These are phyloP conservation scores for Clarireedia homoeocarpa DNA, from an alignment of 2,329 filamentous ascomycete species.

Conservation along the genomic window DNA sequence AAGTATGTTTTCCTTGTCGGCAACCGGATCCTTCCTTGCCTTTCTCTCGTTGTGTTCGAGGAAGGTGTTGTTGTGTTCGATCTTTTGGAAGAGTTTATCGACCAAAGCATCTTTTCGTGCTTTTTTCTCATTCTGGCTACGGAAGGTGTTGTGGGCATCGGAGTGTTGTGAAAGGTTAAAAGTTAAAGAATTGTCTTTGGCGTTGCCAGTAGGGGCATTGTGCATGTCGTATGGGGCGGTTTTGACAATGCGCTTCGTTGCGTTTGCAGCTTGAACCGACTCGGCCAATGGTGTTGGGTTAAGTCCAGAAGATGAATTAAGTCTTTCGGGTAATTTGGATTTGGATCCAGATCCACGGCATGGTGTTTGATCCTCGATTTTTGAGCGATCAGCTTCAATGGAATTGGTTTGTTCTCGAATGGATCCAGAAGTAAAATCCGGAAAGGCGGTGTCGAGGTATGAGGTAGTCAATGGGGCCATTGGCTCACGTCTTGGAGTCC, in stretches of 20 bases:
- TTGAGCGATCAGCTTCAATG: conserved; percentile 49
- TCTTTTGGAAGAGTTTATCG: background rate
- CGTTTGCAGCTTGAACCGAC: conserved; percentile 2
- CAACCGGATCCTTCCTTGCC: background rate
- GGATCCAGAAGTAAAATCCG: conserved; percentile 38
- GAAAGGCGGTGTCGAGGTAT: conserved; percentile 38
- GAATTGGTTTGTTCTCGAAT: conserved; percentile 41
- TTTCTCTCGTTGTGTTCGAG: background rate
- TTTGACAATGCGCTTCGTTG: conserved; percentile 4
- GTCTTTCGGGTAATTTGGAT: background rate
- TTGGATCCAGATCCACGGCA: conserved; percentile 15
- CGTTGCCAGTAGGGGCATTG: too few species aligned
- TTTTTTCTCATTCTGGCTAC: background rate
- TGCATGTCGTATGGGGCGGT: background rate
- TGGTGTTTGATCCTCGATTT: conserved; percentile 21
- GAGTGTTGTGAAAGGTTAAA: background rate
- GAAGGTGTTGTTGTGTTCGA: background rate
- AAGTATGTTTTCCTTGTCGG: conserved; percentile 18
- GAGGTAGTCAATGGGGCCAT: conserved; percentile 36
- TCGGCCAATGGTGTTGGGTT: background rate
- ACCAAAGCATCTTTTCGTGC: background rate
- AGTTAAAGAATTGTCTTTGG: too few species aligned
- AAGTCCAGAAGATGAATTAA: background rate
- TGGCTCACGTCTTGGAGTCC: conserved; percentile 22
- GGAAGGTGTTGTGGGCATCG: background rate